phyloP scores from a whole-genome alignment of 176 grass and related monocot genomes.

The Juncus effusus region DNA sequence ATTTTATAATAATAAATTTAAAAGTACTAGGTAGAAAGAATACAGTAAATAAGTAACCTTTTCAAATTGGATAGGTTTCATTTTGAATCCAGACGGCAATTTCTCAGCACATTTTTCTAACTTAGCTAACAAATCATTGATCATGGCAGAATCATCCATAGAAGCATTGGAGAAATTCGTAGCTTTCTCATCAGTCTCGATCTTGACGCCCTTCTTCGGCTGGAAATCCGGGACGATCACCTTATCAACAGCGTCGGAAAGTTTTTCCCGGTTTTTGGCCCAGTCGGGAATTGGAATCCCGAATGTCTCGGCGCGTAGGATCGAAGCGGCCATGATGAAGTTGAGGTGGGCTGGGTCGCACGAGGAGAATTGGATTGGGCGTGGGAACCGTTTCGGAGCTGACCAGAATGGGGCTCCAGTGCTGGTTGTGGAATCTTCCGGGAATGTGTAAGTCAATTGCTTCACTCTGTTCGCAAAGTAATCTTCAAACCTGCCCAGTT shows the following conservation, averaged over 20 bases:
- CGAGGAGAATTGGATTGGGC: constrained; percentile 50
- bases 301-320: constrained; percentile 63
- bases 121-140: constrained; percentile 58
- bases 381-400: constrained; percentile 73
- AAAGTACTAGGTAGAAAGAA: not conserved
- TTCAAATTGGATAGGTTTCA: constrained; percentile 69
- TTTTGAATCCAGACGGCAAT: constrained; percentile 47
- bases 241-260: constrained; percentile 46
- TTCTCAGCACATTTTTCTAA: constrained; percentile 58
- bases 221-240: constrained; percentile 54
- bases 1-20: not conserved
- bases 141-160: constrained; percentile 46
- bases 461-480: constrained; percentile 76
- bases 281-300: constrained; percentile 59
- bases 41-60: constrained; percentile 40
- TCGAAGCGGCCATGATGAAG: constrained; percentile 59
- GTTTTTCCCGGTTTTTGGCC: constrained; percentile 36
- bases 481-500: constrained; percentile 58
- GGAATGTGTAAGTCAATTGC: constrained; percentile 72
- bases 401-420: constrained; percentile 69
- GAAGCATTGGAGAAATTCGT: constrained; percentile 43
- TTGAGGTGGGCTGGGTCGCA: constrained; percentile 50
- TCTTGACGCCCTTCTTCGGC: constrained; percentile 47
- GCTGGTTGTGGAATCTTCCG: constrained; percentile 69
- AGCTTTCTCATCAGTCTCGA: constrained; percentile 57